These are phyloP conservation scores for Capsella rubella DNA, from an alignment of 441 rosid genomes.

Conservation along the genomic window DNA sequence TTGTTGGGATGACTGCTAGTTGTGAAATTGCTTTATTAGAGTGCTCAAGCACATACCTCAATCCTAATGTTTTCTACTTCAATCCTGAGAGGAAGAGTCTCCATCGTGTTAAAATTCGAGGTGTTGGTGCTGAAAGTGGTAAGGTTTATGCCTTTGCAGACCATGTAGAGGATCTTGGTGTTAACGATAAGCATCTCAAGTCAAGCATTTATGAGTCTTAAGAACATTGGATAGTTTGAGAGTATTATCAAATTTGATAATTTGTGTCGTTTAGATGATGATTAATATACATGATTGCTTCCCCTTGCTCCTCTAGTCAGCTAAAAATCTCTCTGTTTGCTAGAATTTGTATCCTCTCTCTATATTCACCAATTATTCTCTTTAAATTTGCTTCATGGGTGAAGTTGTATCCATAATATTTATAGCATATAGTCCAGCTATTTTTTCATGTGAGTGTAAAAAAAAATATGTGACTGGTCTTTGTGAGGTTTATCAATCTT, in stretches of 20 bases:
- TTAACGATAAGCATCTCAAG: not conserved
- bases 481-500: no score
- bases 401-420: no score
- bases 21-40: not conserved
- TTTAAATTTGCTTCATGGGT: no score
- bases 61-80: not conserved
- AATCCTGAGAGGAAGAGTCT: constrained; percentile 1
- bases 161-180: not conserved
- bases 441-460: no score
- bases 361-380: no score
- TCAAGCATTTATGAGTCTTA: not conserved
- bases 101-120: not conserved
- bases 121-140: not conserved
- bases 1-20: not conserved
- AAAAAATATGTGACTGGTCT: no score
- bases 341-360: not conserved
- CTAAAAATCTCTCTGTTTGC: not conserved
- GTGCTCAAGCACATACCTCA: not conserved
- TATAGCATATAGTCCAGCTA: no score
- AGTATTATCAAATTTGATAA: not conserved
- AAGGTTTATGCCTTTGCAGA: not conserved
- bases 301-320: not conserved
- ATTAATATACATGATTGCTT: not conserved
- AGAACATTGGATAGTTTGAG: not conserved
- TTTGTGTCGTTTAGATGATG: not conserved